A percentile compares a stretch with the other conserved stretches of the same genome.
These are phyloP conservation scores for Cladophialophora immunda DNA, from an alignment of 2,329 filamentous ascomycete species.

Conservation along the genomic window DNA sequence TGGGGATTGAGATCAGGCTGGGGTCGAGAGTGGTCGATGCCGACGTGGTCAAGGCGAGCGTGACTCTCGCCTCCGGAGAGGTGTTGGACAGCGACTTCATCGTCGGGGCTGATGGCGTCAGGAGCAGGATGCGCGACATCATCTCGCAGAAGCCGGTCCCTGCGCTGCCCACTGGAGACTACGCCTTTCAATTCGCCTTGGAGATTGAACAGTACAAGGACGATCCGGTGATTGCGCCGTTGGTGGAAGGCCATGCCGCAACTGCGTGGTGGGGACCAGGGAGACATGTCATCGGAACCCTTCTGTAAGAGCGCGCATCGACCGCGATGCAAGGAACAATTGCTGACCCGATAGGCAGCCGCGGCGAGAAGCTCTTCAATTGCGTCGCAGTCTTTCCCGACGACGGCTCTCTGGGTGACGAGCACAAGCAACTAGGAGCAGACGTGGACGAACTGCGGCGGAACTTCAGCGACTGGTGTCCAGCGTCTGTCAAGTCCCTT, in stretches of 20 bases:
- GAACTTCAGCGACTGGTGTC: constrained; percentile 21
- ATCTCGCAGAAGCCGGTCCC: constrained; percentile 11
- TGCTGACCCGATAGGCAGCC: neutral
- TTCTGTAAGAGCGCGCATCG: constrained; percentile 10
- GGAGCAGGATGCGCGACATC: constrained; percentile 16
- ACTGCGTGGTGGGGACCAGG: constrained; percentile 18
- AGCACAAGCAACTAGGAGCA: constrained; percentile 17
- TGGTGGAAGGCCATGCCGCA: constrained; percentile 14
- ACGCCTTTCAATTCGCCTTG: constrained; percentile 13
- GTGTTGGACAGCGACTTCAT: constrained; percentile 10
- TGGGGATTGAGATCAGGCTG: constrained; percentile 16
- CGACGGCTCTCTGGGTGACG: constrained; percentile 18
- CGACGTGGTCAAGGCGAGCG: constrained; percentile 12
- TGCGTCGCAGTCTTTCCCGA: constrained; percentile 18
- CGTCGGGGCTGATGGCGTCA: constrained; percentile 12
- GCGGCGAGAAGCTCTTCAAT: constrained; percentile 19
- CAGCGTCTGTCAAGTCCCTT: neutral
- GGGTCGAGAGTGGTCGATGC: constrained; percentile 10
- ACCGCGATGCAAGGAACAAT: neutral
- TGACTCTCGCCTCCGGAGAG: constrained; percentile 9
- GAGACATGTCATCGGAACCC: constrained; percentile 15
- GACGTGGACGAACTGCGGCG: constrained; percentile 14
- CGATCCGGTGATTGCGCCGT: constrained; percentile 18
- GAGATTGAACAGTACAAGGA: constrained; percentile 13
- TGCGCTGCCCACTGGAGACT: constrained; percentile 11